A percentile compares a stretch with the other conserved stretches of the same genome.
Evolutionary conservation across 208 protist genomes (phyloP).

Genomic region (Leishmania major): DNA sequence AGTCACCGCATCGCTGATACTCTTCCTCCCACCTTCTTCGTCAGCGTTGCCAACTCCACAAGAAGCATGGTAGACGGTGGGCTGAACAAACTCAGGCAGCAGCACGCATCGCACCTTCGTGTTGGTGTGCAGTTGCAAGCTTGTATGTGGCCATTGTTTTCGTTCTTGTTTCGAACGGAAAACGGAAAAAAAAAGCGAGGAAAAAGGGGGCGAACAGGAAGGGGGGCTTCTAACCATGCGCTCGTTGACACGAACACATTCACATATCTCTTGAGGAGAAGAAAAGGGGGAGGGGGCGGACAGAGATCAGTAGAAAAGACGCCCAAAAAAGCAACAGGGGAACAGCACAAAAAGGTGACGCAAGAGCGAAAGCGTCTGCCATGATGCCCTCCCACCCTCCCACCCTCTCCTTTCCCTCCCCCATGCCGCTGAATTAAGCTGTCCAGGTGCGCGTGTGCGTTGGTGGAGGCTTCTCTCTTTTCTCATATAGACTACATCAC

Average conservation of each 20-base stretch:
- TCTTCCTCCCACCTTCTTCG: background rate
- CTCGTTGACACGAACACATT: background rate
- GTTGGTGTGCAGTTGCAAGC: background rate
- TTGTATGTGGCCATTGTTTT: no score
- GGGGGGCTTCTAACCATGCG: background rate
- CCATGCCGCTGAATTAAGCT: background rate
- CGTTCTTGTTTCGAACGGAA: background rate
- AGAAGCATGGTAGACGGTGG: background rate
- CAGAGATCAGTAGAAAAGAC: background rate
- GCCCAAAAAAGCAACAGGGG: background rate
- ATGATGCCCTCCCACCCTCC: background rate
- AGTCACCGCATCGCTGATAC: background rate
- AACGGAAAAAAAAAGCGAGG: background rate
- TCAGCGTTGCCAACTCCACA: no score
- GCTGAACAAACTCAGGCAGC: background rate
- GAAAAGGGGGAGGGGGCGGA: background rate
- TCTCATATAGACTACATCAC: slow-evolving; percentile 8
- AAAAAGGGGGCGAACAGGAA: background rate
- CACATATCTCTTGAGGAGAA: background rate
- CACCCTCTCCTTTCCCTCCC: background rate
- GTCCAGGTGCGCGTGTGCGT: background rate
- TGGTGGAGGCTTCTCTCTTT: background rate
- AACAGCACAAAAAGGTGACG: background rate
- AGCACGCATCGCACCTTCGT: background rate
- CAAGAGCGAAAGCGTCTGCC: background rate